Base-by-base conservation (phyloP, 2,329 filamentous ascomycete genomes). In the Parafenestella ontariensis region DNA sequence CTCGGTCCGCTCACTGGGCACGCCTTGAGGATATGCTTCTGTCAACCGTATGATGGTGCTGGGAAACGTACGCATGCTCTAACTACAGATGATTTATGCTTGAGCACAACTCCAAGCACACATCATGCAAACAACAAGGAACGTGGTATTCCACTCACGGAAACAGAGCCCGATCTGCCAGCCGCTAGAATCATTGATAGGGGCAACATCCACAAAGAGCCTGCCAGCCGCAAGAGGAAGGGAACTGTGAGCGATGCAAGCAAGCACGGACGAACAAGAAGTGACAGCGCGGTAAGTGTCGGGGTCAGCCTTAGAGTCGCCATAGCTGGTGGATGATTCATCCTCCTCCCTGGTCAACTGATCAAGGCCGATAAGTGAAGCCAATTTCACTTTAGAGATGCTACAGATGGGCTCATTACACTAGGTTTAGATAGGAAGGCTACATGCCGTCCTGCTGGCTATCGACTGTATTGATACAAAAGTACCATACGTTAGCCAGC, bases 1-100 rank as follows among this genome's bases (percentile, higher is more conserved):
- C 31, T 58, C 24, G 52, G 56, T 28, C 52, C 61, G 20, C 52
- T 56, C 20, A 50, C 66, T 17, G 70, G 64, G 3, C 65, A 70
- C 42, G 49, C 58, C 11, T 39, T 76, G 46, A 58, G 71, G 5
- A 58, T 71, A 8, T 75, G 71, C 60, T 75, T 76, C 51, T 75
- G 73, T 46, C 71, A 75, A 49, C 72, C 72, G 23, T 68, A 66
- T 28, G 73, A 73, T 52, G 66, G 61, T 24, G 64, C 54, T 18
- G 64, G 61, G 13, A 55, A 50, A 26, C 20, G 26, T 3, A 55
- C 51, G 1, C 28, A 46, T 39, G 29, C 33, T 46, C 31, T 45
- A 15, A 36, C 50, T 31, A 24, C 31, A 39, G 34, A 28, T 29
- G 24, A 10, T 21, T 5, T 13, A 11, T 23, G 37, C 6, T 23